Base-by-base conservation (phyloP, 495 filamentous ascomycete genomes). In the Aspergillus haitiensis region DNA sequence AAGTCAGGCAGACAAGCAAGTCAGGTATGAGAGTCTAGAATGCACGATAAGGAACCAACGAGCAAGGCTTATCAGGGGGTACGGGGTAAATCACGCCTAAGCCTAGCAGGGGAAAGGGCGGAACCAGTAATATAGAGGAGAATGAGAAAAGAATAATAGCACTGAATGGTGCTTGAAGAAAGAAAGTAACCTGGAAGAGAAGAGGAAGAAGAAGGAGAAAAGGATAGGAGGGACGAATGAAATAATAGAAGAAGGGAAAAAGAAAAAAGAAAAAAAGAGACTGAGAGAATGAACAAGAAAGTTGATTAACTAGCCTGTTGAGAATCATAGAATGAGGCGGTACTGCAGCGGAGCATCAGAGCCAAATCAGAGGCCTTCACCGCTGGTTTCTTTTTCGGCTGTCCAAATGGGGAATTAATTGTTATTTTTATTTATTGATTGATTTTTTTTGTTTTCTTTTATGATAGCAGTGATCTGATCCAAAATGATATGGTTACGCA, bases 351-450 rank as follows among this genome's bases (percentile, higher is more conserved):
- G 51, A 40, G 32, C 44, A 47, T 9, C 44, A 47, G 44, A 56
- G 54, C 64, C 64, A 66, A 62, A 64, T 64, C 61, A 67, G 55
- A 54, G 46, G 52, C 58, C 55, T 58, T 63, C 62, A 62, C 65
- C 65, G 61, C 61, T 56, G 61, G 59, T 65, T 62, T 47, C 44
- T 47, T 47, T 47, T 47, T 15, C 44, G 44, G 44, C 58, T 48
- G 18, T 34, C 39, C 52, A 47, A n/a, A 54, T 31, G 15, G 40
- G 34, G 12, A 53, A 51, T 33, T 31, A 44, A 59, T 50, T 21
- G 6, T 52, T 34, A 10, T 45, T 34, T 27, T 16, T 27, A 27
- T 27, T 27, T 27, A 27, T 27, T 27, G 2, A 40, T 40, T 40
- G 9, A 6, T 40, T 40, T 11, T 40, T 40, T n/a, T 40, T n/a